Base-by-base conservation (phyloP, 1,139 yeast genomes). In the Pichia sp. region DNA sequence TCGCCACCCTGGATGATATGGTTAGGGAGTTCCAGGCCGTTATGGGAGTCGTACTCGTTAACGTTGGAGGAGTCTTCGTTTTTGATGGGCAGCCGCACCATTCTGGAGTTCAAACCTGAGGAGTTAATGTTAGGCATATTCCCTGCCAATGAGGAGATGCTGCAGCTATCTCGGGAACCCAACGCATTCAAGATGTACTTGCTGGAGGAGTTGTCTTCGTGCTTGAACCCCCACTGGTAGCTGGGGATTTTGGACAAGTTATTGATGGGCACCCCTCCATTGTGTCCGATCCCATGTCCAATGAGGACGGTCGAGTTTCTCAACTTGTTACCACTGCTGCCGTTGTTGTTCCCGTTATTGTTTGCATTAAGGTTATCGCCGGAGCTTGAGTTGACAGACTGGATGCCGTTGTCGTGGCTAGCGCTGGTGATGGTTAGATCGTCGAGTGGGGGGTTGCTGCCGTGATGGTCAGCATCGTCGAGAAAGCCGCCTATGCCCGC, bases 271-370 rank as follows among this genome's bases (percentile, higher is more conserved):
- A 67, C 56, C 9, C 70, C 70, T 6, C 62, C 57, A 51, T 66
- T 68, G 44, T 61, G 58, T 1, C 46, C 50, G 21, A 68, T 67
- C 2, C 68, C 65, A 53, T 67, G 69, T 12, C 70, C 70, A 6
- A 65, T 58, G 3, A 66, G 55, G 23, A 64, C 36, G 2, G 46
- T n/a, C 21, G 43, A 9, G 41, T 46, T 48, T 16, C 23, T 41
- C 21, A 41, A 8, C 22, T 44, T 44, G 46, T 12, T 28, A 12
- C 34, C 16, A n/a, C 10, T 43, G 28, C 22, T n/a, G 45, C 34
- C 13, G 18, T 42, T 22, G 34, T 16, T 19, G 45, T 26, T n/a
- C n/a, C n/a, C n/a, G n/a, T n/a, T 28, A 18, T n/a, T 42, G 45
- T 34, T 44, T 8, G 30, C 7, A 22, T 34, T 21, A 3, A 13